These are phyloP conservation scores for Dryas integrifolia DNA, from an alignment of 331 rosid genomes.

Conservation along the genomic window DNA sequence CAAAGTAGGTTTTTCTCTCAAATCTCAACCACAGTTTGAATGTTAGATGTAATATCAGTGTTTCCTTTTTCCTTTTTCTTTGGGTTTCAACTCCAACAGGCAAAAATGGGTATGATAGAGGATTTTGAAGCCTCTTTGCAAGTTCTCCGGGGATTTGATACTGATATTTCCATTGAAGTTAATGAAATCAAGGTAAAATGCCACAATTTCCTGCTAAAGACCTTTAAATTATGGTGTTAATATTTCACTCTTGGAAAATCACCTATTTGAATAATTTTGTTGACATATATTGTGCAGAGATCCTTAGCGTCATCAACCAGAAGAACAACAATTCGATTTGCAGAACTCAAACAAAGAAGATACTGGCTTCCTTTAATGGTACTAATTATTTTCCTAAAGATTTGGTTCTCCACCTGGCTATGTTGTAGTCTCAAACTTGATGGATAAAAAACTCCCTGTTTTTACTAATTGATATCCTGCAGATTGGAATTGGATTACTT, in stretches of 20 bases:
- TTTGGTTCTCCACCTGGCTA: constrained; percentile 17
- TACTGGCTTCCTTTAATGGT: constrained; percentile 95
- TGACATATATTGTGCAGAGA: constrained; percentile 46
- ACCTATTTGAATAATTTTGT: neutral
- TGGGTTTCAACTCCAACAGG: constrained; percentile 44
- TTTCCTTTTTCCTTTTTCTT: constrained; percentile 6
- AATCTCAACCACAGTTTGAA: constrained; percentile 10
- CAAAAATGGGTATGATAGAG: constrained; percentile 94
- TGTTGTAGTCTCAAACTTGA: constrained; percentile 12
- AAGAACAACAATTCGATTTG: constrained; percentile 64
- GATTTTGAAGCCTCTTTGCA: constrained; percentile 88
- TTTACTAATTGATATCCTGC: constrained; percentile 34
- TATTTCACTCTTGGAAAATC: constrained; percentile 12
- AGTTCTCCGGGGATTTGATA: constrained; percentile 89
- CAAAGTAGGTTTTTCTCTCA: constrained; percentile 20
- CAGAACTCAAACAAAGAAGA: constrained; percentile 81
- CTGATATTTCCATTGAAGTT: constrained; percentile 79
- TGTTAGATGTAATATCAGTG: constrained; percentile 8
- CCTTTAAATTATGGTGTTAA: constrained; percentile 7
- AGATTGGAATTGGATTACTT: constrained; percentile 92
- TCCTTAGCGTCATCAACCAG: constrained; percentile 62
- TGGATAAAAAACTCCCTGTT: constrained; percentile 25
- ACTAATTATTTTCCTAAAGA: constrained; percentile 23
- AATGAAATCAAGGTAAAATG: constrained; percentile 74
- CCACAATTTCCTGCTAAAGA: constrained; percentile 15